Evolutionary conservation across 176 grass and related monocot genomes (phyloP).

Genomic region (Cenchrus americanus): DNA sequence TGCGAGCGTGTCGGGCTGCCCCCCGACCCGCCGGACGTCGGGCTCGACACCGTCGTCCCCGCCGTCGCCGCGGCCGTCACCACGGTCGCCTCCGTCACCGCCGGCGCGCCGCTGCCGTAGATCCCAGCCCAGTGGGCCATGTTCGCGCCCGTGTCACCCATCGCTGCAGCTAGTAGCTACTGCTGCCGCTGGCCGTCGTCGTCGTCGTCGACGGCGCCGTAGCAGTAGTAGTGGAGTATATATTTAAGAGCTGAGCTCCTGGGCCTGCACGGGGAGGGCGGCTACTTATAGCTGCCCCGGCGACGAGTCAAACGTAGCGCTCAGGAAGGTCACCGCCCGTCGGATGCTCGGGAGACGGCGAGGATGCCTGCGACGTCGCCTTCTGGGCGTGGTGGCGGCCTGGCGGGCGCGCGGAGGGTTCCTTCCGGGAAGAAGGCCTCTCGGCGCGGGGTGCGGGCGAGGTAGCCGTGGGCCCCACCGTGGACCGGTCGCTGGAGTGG

Average conservation of each 20-base stretch:
- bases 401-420: constrained; percentile 4
- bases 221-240: background rate
- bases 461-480: background rate
- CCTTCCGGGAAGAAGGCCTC: constrained; percentile 61
- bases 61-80: constrained; percentile 9
- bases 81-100: constrained; percentile 25
- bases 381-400: constrained; percentile 45
- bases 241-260: constrained; percentile 25
- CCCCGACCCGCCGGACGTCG: constrained; percentile 41
- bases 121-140: constrained; percentile 59
- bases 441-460: background rate
- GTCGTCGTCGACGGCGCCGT: constrained; percentile 5
- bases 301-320: constrained; percentile 45
- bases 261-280: background rate
- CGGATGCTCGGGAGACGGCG: background rate
- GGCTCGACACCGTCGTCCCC: constrained; percentile 51
- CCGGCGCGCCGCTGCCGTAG: constrained; percentile 34
- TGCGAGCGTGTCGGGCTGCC: constrained; percentile 30
- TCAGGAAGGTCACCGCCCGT: rapidly evolving
- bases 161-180: background rate
- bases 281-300: constrained; percentile 53
- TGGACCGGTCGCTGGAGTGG: constrained; percentile 18
- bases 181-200: background rate
- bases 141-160: constrained; percentile 50
- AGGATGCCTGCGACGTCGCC: background rate